Evolutionary conservation across 1,139 yeast species (phyloP).

Genomic region (Arxiozyma slooffiae): DNA sequence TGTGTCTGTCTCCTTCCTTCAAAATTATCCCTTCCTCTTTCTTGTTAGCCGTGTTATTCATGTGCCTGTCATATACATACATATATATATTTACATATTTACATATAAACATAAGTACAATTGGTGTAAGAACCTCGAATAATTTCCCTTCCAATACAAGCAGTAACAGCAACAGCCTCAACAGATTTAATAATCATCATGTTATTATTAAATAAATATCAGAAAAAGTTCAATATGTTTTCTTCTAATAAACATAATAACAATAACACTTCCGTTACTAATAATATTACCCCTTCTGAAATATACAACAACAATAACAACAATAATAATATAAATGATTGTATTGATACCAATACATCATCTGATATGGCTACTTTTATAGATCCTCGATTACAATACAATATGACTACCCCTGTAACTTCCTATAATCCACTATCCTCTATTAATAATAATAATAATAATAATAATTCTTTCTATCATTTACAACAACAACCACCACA

Average conservation of each 20-base stretch:
- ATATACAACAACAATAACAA: background rate
- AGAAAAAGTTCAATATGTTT: conserved; percentile 3
- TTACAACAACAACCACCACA: background rate
- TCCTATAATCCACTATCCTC: background rate
- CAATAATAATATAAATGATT: no score
- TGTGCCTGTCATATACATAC: no score
- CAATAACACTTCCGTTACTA: background rate
- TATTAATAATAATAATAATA: background rate
- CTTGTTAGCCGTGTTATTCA: no score
- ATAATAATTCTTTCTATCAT: background rate
- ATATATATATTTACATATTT: no score
- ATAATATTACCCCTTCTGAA: background rate
- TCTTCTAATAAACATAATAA: background rate
- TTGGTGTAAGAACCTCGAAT: no score
- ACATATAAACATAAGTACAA: no score
- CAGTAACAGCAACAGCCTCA: no score
- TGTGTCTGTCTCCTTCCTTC: no score
- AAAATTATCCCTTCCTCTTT: no score
- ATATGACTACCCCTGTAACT: conserved; percentile 10
- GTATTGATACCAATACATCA: background rate
- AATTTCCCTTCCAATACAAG: background rate
- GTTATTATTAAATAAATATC: conserved; percentile 2
- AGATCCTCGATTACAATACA: conserved; percentile 8
- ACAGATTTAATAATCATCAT: no score
- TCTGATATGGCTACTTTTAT: background rate